Conservation (phyloP, 2,329 filamentous ascomycete species). For the Cladophialophora exuberans region DNA sequence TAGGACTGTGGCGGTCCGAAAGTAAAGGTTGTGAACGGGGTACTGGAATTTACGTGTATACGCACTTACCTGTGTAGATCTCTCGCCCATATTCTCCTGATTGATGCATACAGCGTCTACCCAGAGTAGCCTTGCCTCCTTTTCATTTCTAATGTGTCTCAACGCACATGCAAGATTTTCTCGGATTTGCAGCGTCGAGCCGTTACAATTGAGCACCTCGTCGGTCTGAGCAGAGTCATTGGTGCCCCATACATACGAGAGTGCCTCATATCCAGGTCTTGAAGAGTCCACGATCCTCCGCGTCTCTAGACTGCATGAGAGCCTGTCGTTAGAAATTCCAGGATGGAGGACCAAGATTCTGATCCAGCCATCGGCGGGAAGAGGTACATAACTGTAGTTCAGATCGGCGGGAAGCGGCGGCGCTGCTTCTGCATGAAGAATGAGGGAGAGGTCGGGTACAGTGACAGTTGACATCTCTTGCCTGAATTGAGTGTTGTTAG, state of each 20-base stretch:
- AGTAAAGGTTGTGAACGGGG: not conserved
- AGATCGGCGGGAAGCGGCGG: not conserved
- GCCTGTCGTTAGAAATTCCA: not conserved
- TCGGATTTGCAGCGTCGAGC: slow-evolving; percentile 3
- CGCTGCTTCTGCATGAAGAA: not conserved
- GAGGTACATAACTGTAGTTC: not conserved
- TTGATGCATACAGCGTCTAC: slow-evolving; percentile 36
- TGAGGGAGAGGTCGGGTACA: too few species aligned
- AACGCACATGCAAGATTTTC: slow-evolving; percentile 16
- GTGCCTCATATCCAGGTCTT: not conserved
- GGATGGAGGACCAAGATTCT: not conserved
- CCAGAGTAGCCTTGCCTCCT: slow-evolving; percentile 22
- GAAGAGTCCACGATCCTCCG: not conserved
- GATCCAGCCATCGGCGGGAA: not conserved
- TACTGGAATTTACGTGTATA: not conserved
- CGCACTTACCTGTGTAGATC: slow-evolving; percentile 12
- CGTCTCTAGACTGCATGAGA: not conserved
- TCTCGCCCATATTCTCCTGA: slow-evolving; percentile 31
- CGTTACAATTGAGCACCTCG: slow-evolving; percentile 10
- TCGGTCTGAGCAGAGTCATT: not conserved
- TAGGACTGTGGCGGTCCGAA: not conserved
- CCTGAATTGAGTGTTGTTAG: too few species aligned
- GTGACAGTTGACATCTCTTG: too few species aligned
- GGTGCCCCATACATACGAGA: slow-evolving; percentile 3
- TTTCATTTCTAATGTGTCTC: not conserved